These are phyloP conservation scores for Aureobasidium lini DNA, from an alignment of 2,329 filamentous ascomycete species.

Conservation along the genomic window DNA sequence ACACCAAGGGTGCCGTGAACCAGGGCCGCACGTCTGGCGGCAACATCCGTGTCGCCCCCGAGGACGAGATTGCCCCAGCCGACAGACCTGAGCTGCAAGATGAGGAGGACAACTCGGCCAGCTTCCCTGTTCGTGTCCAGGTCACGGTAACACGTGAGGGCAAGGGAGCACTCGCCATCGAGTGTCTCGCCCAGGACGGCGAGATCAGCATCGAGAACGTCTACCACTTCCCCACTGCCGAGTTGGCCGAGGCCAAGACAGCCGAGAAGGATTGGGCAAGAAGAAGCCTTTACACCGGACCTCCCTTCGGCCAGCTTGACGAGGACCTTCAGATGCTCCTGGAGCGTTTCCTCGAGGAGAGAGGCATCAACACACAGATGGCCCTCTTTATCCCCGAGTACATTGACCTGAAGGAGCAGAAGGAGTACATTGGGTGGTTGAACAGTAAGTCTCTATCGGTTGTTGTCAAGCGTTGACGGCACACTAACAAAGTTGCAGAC, in stretches of 20 bases:
- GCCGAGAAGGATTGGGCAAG: constrained; percentile 64
- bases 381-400: constrained; percentile 92
- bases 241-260: constrained; percentile 66
- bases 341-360: constrained; percentile 90
- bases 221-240: constrained; percentile 73
- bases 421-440: constrained; percentile 89
- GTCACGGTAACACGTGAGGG: constrained; percentile 82
- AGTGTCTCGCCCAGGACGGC: constrained; percentile 79
- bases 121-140: constrained; percentile 74
- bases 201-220: constrained; percentile 83
- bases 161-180: constrained; percentile 79
- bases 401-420: constrained; percentile 97
- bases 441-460: constrained; percentile 44
- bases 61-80: constrained; percentile 50
- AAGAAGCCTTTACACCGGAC: constrained; percentile 77
- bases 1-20: constrained; percentile 50
- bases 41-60: constrained; percentile 48
- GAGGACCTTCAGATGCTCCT: constrained; percentile 89
- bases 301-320: constrained; percentile 88
- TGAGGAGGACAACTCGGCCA: constrained; percentile 47
- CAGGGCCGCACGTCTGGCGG: constrained; percentile 43
- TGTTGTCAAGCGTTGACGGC: background rate
- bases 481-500: constrained; percentile 38
- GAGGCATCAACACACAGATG: constrained; percentile 78
- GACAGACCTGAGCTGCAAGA: constrained; percentile 53